Evolutionary conservation across 1,284 basidiomycete species (phyloP).

Genomic region (Heterobasidion annosum): DNA sequence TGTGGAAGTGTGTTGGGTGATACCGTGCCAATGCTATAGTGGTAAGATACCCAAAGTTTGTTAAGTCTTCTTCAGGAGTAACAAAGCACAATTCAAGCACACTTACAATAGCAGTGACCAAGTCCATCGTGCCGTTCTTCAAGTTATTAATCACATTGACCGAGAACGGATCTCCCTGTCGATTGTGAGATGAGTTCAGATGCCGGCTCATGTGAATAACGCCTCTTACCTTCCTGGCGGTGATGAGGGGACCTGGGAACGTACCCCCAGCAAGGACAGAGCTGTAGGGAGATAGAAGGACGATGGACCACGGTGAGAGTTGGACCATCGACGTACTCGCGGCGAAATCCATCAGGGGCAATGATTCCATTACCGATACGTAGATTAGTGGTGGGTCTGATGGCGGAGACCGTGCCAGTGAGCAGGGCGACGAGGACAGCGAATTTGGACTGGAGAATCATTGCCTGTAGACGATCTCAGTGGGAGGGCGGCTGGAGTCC

Average conservation of each 20-base stretch:
- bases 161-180: slow-evolving; percentile 17
- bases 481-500: too few relatives aligned
- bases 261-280: slow-evolving; percentile 18
- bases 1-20: slow-evolving; percentile 18
- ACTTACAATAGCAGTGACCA: slow-evolving; percentile 23
- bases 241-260: slow-evolving; percentile 20
- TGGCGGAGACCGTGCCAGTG: not conserved
- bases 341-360: slow-evolving; percentile 1
- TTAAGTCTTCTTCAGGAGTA: not conserved
- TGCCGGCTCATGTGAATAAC: not conserved
- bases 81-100: not conserved
- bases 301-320: not conserved
- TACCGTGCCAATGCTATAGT: slow-evolving; percentile 10
- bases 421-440: not conserved
- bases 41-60: too few relatives aligned
- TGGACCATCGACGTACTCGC: not conserved
- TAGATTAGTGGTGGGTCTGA: slow-evolving; percentile 1
- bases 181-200: not conserved
- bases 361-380: slow-evolving; percentile 3
- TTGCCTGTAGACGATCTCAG: not conserved
- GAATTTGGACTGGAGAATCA: not conserved
- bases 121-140: slow-evolving; percentile 21
- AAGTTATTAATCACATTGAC: slow-evolving; percentile 23
- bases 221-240: slow-evolving; percentile 15
- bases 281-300: slow-evolving; percentile 5